Evolutionary conservation across 768 basidiomycete genomes (phyloP).

Genomic region (Tulasnella sp.): DNA sequence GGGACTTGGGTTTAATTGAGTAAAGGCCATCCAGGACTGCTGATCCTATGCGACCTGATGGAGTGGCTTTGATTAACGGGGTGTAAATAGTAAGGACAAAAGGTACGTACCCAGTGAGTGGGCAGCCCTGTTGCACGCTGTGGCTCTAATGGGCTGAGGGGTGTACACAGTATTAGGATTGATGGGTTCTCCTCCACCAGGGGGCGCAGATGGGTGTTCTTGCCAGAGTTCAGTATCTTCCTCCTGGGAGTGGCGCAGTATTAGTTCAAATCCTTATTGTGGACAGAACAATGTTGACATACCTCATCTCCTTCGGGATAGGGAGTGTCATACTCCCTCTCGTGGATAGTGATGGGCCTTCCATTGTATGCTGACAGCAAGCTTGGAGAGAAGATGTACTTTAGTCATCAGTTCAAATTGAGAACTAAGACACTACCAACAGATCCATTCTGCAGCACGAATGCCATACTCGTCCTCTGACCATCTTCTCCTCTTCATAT

Average conservation of each 20-base stretch:
- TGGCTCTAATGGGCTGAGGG: slow-evolving; percentile 17
- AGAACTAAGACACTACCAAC: neutral
- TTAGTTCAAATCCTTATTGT: too few species aligned
- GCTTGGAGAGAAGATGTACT: slow-evolving; percentile 11
- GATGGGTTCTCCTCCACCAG: slow-evolving; percentile 6
- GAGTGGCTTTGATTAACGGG: neutral
- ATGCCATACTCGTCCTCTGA: slow-evolving; percentile 24
- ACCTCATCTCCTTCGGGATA: slow-evolving; percentile 23
- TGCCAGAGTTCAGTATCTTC: slow-evolving; percentile 25
- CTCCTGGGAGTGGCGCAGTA: slow-evolving; percentile 31
- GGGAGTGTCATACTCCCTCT: slow-evolving; percentile 24
- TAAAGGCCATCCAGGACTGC: slow-evolving; percentile 24
- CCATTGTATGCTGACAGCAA: slow-evolving; percentile 20
- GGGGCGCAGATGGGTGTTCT: slow-evolving; percentile 12
- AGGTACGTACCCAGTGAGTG: too few species aligned
- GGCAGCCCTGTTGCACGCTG: slow-evolving; percentile 24
- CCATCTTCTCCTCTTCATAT: slow-evolving; percentile 24
- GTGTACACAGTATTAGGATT: slow-evolving; percentile 10
- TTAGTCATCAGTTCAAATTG: neutral
- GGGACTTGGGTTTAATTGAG: slow-evolving; percentile 19
- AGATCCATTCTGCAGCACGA: slow-evolving; percentile 22
- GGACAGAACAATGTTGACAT: slow-evolving; percentile 1
- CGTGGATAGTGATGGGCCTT: slow-evolving; percentile 21
- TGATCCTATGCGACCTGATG: slow-evolving; percentile 9
- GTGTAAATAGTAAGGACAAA: neutral